Evolutionary conservation across 1,139 yeast genomes (phyloP).

Genomic region (Lodderomyces elongisporus): DNA sequence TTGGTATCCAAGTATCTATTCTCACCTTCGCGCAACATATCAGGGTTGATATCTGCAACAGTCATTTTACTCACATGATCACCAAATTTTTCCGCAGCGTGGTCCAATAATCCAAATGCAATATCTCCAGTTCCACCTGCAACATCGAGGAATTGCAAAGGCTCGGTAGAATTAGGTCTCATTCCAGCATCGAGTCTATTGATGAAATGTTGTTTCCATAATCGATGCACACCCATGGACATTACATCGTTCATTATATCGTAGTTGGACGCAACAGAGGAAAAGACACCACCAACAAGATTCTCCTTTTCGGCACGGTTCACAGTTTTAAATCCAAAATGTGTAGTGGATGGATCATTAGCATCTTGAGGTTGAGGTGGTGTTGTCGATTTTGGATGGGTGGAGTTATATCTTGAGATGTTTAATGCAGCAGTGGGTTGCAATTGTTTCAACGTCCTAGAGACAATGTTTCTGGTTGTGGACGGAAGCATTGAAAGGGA

Average conservation of each 20-base stretch:
- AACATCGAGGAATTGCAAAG: conserved; percentile 85
- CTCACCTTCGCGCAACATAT: conserved; percentile 92
- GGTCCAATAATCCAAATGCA: conserved; percentile 91
- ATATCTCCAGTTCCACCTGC: conserved; percentile 99
- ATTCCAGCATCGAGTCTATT: conserved; percentile 87
- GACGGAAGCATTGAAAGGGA: too few relatives aligned
- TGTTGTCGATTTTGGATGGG: conserved; percentile 1
- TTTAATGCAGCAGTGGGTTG: conserved; percentile 4
- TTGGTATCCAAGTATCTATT: conserved; percentile 55
- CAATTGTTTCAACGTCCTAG: too few relatives aligned
- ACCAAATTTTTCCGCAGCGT: conserved; percentile 74
- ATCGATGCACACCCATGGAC: conserved; percentile 91
- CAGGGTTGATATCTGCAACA: conserved; percentile 90
- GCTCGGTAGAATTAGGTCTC: conserved; percentile 76
- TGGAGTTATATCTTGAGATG: not conserved
- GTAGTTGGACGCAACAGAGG: conserved; percentile 90
- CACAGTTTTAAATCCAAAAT: conserved; percentile 89
- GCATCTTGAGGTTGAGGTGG: conserved; percentile 6
- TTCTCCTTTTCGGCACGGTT: conserved; percentile 78
- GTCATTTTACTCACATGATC: conserved; percentile 81
- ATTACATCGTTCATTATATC: conserved; percentile 97
- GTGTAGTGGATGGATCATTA: conserved; percentile 50
- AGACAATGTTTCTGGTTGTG: too few relatives aligned
- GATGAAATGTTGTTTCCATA: conserved; percentile 93
- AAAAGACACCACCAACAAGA: conserved; percentile 83